phyloP scores from a whole-genome alignment of 2,329 filamentous ascomycete species.

The Claviceps paspali region DNA sequence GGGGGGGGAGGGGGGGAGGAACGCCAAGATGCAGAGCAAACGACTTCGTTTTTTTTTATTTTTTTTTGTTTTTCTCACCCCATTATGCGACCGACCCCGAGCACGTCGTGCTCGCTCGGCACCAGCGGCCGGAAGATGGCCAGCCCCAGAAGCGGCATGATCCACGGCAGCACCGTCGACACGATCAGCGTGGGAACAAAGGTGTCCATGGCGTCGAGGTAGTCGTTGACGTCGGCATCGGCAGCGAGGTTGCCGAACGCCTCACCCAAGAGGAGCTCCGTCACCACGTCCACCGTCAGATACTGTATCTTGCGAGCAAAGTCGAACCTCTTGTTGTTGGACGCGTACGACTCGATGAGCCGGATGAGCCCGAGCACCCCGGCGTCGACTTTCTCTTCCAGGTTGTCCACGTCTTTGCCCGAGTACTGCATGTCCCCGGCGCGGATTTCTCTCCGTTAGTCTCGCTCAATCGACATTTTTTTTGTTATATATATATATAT shows the following conservation, averaged over 20 bases:
- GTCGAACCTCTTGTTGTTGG: conserved; percentile 6
- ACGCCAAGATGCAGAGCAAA: background rate
- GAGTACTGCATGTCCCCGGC: conserved; percentile 31
- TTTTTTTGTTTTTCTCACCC: conserved; percentile 19
- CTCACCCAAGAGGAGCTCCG: conserved; percentile 34
- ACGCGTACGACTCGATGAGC: conserved; percentile 7
- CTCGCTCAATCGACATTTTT: too few species aligned
- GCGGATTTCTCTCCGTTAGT: too few species aligned
- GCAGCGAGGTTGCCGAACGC: conserved; percentile 32
- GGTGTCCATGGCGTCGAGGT: conserved; percentile 26
- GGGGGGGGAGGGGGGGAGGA: background rate
- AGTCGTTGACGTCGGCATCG: conserved; percentile 32
- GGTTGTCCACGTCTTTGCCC: conserved; percentile 31
- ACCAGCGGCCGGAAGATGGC: conserved; percentile 25
- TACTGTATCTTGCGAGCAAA: conserved; percentile 31
- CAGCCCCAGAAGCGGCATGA: conserved; percentile 21
- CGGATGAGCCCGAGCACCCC: conserved; percentile 6
- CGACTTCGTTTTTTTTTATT: too few species aligned
- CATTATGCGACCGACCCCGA: conserved; percentile 27
- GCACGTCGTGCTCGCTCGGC: conserved; percentile 22
- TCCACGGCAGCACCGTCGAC: conserved; percentile 8
- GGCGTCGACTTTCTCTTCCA: conserved; percentile 22
- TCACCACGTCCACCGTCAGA: conserved; percentile 42
- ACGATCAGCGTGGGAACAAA: conserved; percentile 11
- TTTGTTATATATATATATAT: too few species aligned